Base-by-base conservation (phyloP, 352 stramenopile species). In the Globisporangium mamillatum region DNA sequence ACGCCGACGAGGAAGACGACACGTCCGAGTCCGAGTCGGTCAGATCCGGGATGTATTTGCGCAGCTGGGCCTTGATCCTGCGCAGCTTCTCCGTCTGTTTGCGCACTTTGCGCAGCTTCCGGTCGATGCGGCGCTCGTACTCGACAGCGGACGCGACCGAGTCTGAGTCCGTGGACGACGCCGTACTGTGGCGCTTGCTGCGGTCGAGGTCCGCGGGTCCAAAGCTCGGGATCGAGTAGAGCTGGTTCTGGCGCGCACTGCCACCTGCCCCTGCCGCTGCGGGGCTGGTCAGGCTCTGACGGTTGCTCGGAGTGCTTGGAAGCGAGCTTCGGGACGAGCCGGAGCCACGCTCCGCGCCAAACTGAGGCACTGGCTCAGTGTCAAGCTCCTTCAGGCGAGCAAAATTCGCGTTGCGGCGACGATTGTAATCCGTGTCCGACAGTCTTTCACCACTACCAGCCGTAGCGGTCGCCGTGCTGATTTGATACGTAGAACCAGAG, bases 21-120 rank as follows among this genome's bases (percentile, higher is more conserved):
- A 69, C 71, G 32, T 68, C 80, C 8, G 80, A 71, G 55, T 79
- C 25, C 63, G 76, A 84, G 46, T 81, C 79, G 12, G 75, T 69
- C 60, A 86, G 56, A 36, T 86, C 79, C 27, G 79, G 76, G 6
- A 86, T 76, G 58, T 81, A 84, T 44, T 86, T 76, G 59, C 81
- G 80, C 52, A 86, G 66, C 66, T 84, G 75, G n/a, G 32, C 29
- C 61, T 74, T 76, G 34, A 86, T 68, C 64, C 75, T 75, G 6
- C 68, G 64, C 2, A 86, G 73, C 34, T 78, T 66, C 44, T 66
- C 70, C 25, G 70, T 81, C 71, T 86, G 75, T 58, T 78, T 78
- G 46, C 67, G 66, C 62, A 86, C 68, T 41, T 83, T 75, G 3
- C 73, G 76, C 66, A 86, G 53, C 52, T 86, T 86, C 58, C 65